Evolutionary conservation across 1,139 yeast genomes (phyloP), one percentile per base, ranked within the genome.

Genomic region (Hanseniaspora uvarum): DNA sequence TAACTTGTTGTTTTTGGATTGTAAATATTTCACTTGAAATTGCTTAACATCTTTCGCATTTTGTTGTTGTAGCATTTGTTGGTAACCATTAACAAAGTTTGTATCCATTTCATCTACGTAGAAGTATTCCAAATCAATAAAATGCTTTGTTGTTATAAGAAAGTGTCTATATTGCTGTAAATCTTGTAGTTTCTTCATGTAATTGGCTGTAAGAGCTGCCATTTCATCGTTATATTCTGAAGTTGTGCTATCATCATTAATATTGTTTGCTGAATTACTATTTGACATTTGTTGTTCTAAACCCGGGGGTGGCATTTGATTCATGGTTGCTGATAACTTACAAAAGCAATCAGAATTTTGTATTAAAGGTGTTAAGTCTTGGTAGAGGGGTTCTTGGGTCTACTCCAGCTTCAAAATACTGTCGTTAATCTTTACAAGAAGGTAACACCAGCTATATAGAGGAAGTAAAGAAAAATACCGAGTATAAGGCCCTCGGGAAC

Each of bases 21-120:
- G 55, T 18, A 47, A 19, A 12, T 47, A 43, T 26, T 53, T 44
- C 10, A 53, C 47, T 38, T 53, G 52, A 10, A 47, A 38, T 26
- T 47, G 52, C 11, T 47, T 48, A 6, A 47, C 47, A 23, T 43
- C 52, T n/a, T 47, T 44, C 28, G 55, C 52, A 6, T 46, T 30
- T 14, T 47, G 46, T 24, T 48, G 46, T 16, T 53, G 52, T 3
- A 47, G 34, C 40, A 53, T 37, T 31, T 53, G 52, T 11, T 53
- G 55, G 14, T 53, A 53, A 4, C 49, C 52, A 36, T 48, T 47
- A 5, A 53, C 53, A 46, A 47, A 48, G 24, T 53, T 41, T n/a
- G 45, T 30, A 39, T 47, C 52, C 55, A 53, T 53, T 31, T 53
- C 55, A 31, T 48, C 39, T 12, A 48, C 39, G 26, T 53, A 53